phyloP scores from a whole-genome alignment of 1,284 basidiomycete species.

The Cystobasidium slooffiae region DNA sequence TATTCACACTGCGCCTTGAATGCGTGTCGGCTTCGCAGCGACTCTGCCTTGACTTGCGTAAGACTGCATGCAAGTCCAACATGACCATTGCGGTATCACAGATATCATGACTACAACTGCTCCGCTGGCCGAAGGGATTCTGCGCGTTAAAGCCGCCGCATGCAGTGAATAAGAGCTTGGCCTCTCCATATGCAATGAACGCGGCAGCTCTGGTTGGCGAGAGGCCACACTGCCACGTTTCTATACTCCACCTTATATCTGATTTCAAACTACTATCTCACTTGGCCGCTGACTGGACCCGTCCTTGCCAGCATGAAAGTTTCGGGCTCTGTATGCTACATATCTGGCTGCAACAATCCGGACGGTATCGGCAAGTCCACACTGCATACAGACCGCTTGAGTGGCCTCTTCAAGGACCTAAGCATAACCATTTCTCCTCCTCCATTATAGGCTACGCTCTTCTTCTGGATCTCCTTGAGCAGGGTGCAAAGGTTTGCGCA shows the following conservation, averaged over 20 bases:
- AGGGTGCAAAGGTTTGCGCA: slow-evolving; percentile 19
- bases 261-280: no score
- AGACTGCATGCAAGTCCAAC: not conserved
- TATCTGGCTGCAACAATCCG: slow-evolving; percentile 14
- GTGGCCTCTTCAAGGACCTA: not conserved
- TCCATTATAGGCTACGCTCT: slow-evolving; percentile 24
- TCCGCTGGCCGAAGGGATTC: no score
- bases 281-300: no score
- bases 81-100: no score
- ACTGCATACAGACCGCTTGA: not conserved
- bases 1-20: not conserved
- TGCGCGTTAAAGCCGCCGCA: no score
- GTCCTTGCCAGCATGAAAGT: slow-evolving; percentile 1
- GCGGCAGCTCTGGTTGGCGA: no score
- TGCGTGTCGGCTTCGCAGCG: not conserved
- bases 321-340: slow-evolving; percentile 6
- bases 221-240: no score
- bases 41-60: not conserved
- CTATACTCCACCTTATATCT: no score
- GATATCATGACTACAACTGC: no score
- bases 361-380: slow-evolving; percentile 5
- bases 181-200: no score
- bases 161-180: no score
- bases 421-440: not conserved
- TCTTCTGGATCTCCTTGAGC: not conserved